Conservation (phyloP, 257 asterid genomes). For the Solanum stenotomum region DNA sequence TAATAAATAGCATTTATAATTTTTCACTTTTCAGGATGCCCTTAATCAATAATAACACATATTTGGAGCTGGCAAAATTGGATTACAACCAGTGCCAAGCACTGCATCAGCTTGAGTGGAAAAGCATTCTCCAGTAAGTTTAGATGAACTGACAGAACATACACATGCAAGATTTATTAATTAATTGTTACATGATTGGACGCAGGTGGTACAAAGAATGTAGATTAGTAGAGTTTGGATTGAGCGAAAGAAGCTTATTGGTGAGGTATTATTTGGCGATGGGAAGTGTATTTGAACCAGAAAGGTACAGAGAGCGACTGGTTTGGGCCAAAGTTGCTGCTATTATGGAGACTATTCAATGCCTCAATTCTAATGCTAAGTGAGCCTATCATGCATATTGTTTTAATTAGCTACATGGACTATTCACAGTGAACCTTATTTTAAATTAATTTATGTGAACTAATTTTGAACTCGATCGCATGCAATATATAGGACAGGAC, state of each 20-base stretch:
- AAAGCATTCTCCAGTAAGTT: constrained; percentile 45
- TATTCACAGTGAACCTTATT: background rate
- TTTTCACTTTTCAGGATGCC: constrained; percentile 50
- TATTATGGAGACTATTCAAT: constrained; percentile 26
- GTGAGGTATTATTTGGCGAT: constrained; percentile 39
- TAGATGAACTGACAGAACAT: background rate
- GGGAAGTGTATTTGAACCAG: constrained; percentile 52
- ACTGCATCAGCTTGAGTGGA: constrained; percentile 67
- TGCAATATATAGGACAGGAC: constrained; percentile 5
- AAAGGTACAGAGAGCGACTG: constrained; percentile 39
- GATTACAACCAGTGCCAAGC: constrained; percentile 69
- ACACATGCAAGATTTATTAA: too few species aligned
- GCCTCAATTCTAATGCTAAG: background rate
- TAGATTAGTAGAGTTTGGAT: constrained; percentile 32
- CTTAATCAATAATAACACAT: constrained; percentile 44
- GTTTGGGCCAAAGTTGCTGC: constrained; percentile 69
- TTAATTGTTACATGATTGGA: background rate
- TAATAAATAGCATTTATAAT: background rate
- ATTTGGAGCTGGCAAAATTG: constrained; percentile 60
- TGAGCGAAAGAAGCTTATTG: constrained; percentile 32
- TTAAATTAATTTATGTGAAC: background rate
- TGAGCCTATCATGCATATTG: background rate
- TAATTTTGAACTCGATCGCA: background rate
- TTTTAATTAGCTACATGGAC: background rate
- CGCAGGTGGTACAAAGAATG: constrained; percentile 52